A percentile compares a stretch with the other conserved stretches of the same genome.
These are phyloP conservation scores for Wickerhamomyces bisporus DNA, from an alignment of 805 yeast species.

Conservation along the genomic window DNA sequence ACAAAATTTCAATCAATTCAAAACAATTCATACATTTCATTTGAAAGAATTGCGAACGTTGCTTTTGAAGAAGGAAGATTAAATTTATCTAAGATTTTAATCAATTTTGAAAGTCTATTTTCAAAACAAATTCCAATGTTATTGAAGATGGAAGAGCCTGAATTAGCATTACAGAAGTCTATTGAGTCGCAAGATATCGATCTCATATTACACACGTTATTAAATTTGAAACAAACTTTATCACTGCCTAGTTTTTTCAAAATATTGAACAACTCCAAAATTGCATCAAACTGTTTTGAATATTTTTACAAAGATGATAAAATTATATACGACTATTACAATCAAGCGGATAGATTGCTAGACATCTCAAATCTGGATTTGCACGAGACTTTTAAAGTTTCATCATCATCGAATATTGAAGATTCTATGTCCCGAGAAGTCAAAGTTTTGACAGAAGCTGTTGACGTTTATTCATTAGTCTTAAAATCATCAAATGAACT, in stretches of 20 bases:
- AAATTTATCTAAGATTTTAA: slow-evolving; percentile 59
- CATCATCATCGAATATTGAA: slow-evolving; percentile 7
- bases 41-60: slow-evolving; percentile 51
- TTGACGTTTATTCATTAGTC: slow-evolving; percentile 28
- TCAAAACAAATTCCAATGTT: slow-evolving; percentile 57
- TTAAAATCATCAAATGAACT: slow-evolving; percentile 31
- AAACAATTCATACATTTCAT: slow-evolving; percentile 41
- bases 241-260: slow-evolving; percentile 67
- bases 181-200: slow-evolving; percentile 38
- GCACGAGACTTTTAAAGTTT: slow-evolving; percentile 15
- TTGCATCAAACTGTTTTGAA: slow-evolving; percentile 31
- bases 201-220: slow-evolving; percentile 51
- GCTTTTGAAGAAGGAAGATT: slow-evolving; percentile 82
- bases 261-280: slow-evolving; percentile 43
- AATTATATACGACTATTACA: slow-evolving; percentile 48
- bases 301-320: slow-evolving; percentile 30
- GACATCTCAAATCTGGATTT: slow-evolving; percentile 42
- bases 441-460: slow-evolving; percentile 24
- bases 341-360: slow-evolving; percentile 56
- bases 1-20: slow-evolving; percentile 34
- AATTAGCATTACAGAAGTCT: slow-evolving; percentile 62
- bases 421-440: slow-evolving; percentile 18
- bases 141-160: slow-evolving; percentile 66
- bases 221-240: slow-evolving; percentile 46
- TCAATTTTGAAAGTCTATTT: slow-evolving; percentile 57